A percentile compares a stretch with the other conserved stretches of the same genome.
Evolutionary conservation across 495 filamentous ascomycete genomes (phyloP).

Genomic region (Aspergillus nanangensis): DNA sequence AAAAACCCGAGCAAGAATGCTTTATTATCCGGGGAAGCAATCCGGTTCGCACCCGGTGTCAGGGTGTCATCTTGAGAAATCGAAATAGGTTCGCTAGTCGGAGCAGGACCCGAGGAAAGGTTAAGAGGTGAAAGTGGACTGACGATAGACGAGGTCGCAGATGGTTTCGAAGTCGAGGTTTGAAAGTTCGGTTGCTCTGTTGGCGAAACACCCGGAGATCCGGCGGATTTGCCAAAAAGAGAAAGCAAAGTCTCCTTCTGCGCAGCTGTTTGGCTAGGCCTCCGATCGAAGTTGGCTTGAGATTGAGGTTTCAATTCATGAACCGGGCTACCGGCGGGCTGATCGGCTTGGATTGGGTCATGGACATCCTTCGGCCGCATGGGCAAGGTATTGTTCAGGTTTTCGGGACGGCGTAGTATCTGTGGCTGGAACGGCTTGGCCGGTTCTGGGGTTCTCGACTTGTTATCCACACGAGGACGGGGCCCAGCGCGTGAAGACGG

Average conservation of each 20-base stretch:
- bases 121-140: conserved; percentile 45
- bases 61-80: conserved; percentile 43
- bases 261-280: conserved; percentile 46
- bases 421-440: conserved; percentile 54
- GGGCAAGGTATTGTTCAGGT: conserved; percentile 21
- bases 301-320: conserved; percentile 5
- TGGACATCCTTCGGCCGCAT: conserved; percentile 15
- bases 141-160: conserved; percentile 28
- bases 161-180: conserved; percentile 12
- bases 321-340: not conserved
- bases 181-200: conserved; percentile 21
- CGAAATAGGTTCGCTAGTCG: conserved; percentile 32
- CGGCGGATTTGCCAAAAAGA: conserved; percentile 59
- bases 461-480: conserved; percentile 11
- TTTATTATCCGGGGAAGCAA: conserved; percentile 66
- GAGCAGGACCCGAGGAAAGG: conserved; percentile 33
- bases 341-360: conserved; percentile 4
- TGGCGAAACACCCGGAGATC: conserved; percentile 20
- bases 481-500: conserved; percentile 14
- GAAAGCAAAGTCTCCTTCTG: conserved; percentile 67
- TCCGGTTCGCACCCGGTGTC: conserved; percentile 32
- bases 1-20: conserved; percentile 78
- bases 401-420: conserved; percentile 53
- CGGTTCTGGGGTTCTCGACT: conserved; percentile 22
- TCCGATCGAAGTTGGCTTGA: conserved; percentile 28